Base-by-base conservation (phyloP, 768 basidiomycete genomes). In the Mycena capillaripes region DNA sequence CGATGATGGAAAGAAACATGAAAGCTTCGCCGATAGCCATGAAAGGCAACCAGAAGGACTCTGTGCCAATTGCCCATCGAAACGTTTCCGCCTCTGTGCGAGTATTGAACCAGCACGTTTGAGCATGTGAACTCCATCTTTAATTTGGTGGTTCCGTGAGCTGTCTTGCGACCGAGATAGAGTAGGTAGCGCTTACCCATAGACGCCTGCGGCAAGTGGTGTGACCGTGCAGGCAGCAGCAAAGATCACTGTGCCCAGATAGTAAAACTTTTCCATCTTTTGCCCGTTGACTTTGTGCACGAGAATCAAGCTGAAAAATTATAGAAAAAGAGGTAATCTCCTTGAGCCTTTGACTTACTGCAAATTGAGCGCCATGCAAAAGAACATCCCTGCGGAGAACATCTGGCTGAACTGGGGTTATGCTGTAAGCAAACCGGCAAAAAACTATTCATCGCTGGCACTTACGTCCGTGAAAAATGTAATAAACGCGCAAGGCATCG, bases 91-190 rank as follows among this genome's bases (percentile, higher is more conserved):
- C 52, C 52, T 53, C 52, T 53, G 52, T 53, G 52, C 52, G 52
- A 53, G 52, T 53, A 53, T 53, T 53, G 52, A 53, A 53, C 52
- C 52, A 53, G 52, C 52, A 53, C 52, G 52, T 53, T 53, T 53
- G 52, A 53, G 52, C 27, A 53, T 53, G 52, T 30, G 52, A 53
- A 53, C 52, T 53, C 52, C 52, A 53, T 53, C 52, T 53, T 53
- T 52, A 25, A 25, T 52, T 52, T 52, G 25, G 27, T 52, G 46
- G 17, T 48, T 48, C 17, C 46, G 46, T 48, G 46, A 48, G 46
- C 46, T 48, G 46, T 48, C 46, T 52, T 52, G 50, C 50, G 50
- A 52, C 50, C 23, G 50, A 52, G 25, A 52, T 52, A 52, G 52
- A 53, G 52, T 30, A 53, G 52, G 52, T 53, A 53, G 52, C 52